Evolutionary conservation across 768 basidiomycete species (phyloP).

Genomic region (Amanita fuliginea): DNA sequence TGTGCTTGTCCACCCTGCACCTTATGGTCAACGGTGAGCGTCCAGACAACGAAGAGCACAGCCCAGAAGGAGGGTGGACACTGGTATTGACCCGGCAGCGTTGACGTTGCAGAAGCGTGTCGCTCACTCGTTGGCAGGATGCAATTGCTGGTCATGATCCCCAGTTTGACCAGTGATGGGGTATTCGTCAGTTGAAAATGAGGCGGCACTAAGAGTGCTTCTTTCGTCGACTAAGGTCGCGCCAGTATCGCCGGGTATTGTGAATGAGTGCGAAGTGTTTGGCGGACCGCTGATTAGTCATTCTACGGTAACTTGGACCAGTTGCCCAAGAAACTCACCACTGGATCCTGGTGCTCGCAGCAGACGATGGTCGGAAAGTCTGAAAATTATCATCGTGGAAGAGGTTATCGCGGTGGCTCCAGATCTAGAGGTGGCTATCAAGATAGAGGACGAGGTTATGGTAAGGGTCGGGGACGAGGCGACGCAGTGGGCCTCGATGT

Average conservation of each 20-base stretch:
- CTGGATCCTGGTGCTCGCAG: background rate
- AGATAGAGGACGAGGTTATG: conserved; percentile 17
- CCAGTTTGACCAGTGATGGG: no score
- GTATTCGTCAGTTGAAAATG: no score
- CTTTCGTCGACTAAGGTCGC: no score
- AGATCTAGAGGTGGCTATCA: conserved; percentile 2
- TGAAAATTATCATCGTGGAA: conserved; percentile 7
- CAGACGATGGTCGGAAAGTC: conserved; percentile 3
- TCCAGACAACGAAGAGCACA: no score
- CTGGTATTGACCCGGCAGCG: background rate
- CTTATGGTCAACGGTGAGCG: no score
- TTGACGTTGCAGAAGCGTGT: background rate
- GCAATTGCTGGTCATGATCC: background rate
- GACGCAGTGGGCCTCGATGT: conserved; percentile 11
- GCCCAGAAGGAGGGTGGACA: conserved; percentile 3
- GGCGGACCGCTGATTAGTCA: background rate
- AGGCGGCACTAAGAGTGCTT: background rate
- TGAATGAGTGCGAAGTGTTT: no score
- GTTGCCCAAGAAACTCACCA: background rate
- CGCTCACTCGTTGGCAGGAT: conserved; percentile 3
- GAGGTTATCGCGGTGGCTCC: conserved; percentile 10
- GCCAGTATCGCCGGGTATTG: no score
- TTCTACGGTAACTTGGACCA: background rate
- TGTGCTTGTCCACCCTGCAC: no score
- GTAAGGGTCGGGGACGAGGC: conserved; percentile 13